Percentiles rank a stretch among this genome's conserved stretches.
Conservation (phyloP, 495 filamentous ascomycete species). For the Pseudoneurospora amorphoporcata region DNA sequence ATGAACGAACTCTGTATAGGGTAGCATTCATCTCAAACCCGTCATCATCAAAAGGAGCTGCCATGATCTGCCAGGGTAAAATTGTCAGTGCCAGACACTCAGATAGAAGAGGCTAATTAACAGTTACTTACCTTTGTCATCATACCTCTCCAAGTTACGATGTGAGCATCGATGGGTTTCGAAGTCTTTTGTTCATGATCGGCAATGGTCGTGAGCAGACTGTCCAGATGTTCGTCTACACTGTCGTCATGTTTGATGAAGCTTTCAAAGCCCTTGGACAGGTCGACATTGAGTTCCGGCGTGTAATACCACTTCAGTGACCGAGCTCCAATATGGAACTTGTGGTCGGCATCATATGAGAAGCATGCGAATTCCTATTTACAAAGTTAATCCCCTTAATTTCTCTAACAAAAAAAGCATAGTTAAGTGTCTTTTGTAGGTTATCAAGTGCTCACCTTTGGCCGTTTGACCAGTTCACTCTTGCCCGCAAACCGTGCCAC, state of each 20-base stretch:
- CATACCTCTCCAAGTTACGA: constrained; percentile 96
- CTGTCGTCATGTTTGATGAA: constrained; percentile 78
- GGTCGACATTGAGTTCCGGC: constrained; percentile 55
- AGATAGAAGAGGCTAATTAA: not conserved
- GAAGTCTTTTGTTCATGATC: constrained; percentile 57
- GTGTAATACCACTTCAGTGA: constrained; percentile 85
- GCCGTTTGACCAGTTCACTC: constrained; percentile 55
- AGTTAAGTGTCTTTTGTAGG: not conserved
- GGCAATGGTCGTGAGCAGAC: constrained; percentile 65
- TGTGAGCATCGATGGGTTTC: constrained; percentile 58
- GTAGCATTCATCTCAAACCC: constrained; percentile 97
- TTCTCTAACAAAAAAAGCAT: not conserved
- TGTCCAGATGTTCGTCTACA: constrained; percentile 79
- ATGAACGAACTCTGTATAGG: constrained; percentile 63
- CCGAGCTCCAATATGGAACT: constrained; percentile 63
- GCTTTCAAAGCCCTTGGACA: constrained; percentile 69
- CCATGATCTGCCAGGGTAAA: constrained; percentile 91
- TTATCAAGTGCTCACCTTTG: constrained; percentile 38
- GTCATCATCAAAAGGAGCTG: constrained; percentile 63
- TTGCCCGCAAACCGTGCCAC: constrained; percentile 48
- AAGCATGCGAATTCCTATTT: constrained; percentile 76
- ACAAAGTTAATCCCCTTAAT: not conserved
- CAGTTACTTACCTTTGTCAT: constrained; percentile 71
- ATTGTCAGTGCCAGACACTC: not conserved
- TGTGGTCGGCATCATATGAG: constrained; percentile 76